These are phyloP conservation scores for Chenopodium quinoa DNA, from an alignment of 148 eudicot species.

Conservation along the genomic window DNA sequence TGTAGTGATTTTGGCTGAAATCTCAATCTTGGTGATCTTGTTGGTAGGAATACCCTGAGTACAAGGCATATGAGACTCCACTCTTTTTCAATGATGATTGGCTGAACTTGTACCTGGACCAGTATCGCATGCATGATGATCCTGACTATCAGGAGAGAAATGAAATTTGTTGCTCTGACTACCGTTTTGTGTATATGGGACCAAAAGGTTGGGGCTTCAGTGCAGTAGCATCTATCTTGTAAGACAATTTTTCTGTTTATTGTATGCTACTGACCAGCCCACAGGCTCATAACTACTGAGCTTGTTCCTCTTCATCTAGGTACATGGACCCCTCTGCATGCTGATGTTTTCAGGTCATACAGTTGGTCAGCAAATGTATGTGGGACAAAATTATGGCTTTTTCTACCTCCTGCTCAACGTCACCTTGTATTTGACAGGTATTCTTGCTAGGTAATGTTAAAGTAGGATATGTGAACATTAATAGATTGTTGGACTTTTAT, in stretches of 20 bases:
- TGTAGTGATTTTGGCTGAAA: not conserved
- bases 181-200: slow-evolving; percentile 99
- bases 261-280: slow-evolving; percentile 2
- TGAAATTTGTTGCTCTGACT: slow-evolving; percentile 86
- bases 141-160: slow-evolving; percentile 48
- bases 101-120: slow-evolving; percentile 89
- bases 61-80: slow-evolving; percentile 73
- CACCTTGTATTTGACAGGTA: slow-evolving; percentile 94
- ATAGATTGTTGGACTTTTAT: slow-evolving; percentile 6
- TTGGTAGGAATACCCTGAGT: slow-evolving; percentile 92
- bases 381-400: slow-evolving; percentile 88
- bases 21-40: slow-evolving; percentile 15
- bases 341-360: slow-evolving; percentile 96
- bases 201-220: slow-evolving; percentile 76
- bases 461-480: not conserved
- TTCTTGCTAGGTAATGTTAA: not conserved
- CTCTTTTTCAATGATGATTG: slow-evolving; percentile 79
- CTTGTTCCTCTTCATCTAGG: slow-evolving; percentile 46
- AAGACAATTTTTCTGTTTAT: slow-evolving; percentile 16
- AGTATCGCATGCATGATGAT: slow-evolving; percentile 62
- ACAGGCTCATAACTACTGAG: slow-evolving; percentile 12
- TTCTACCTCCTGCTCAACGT: slow-evolving; percentile 71
- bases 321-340: slow-evolving; percentile 99
- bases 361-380: slow-evolving; percentile 99
- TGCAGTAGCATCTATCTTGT: slow-evolving; percentile 28